Conservation (phyloP, 805 yeast species). For the Ogataea minuta region DNA sequence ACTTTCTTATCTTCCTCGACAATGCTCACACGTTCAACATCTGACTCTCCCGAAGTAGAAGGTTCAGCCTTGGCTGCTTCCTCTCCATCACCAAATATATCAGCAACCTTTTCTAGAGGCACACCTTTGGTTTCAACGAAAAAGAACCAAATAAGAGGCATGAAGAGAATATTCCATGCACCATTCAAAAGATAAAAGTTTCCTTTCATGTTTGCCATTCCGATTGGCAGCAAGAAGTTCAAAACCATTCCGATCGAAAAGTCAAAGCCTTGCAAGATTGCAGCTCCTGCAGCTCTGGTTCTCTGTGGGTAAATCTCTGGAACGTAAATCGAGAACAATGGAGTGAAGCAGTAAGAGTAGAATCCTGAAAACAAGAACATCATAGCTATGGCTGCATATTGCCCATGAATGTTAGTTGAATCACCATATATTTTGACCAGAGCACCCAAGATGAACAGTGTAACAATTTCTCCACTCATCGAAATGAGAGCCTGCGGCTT, state of each 20-base stretch:
- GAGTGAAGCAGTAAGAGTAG: slow-evolving; percentile 44
- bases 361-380: slow-evolving; percentile 46
- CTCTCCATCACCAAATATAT: slow-evolving; percentile 26
- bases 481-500: slow-evolving; percentile 17
- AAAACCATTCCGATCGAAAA: slow-evolving; percentile 27
- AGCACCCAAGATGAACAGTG: slow-evolving; percentile 23
- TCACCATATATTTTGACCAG: slow-evolving; percentile 14
- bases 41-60: slow-evolving; percentile 14
- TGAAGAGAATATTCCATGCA: slow-evolving; percentile 29
- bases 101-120: slow-evolving; percentile 15
- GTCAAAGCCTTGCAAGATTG: slow-evolving; percentile 12
- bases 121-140: slow-evolving; percentile 33
- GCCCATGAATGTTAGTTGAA: slow-evolving; percentile 28
- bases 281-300: slow-evolving; percentile 22
- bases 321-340: slow-evolving; percentile 44
- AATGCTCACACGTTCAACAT: no score
- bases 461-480: slow-evolving; percentile 16
- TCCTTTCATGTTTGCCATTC: slow-evolving; percentile 38
- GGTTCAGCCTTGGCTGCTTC: slow-evolving; percentile 15
- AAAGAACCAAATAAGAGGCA: slow-evolving; percentile 27
- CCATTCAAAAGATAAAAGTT: slow-evolving; percentile 29
- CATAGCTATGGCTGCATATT: slow-evolving; percentile 38
- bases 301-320: slow-evolving; percentile 40
- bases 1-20: no score
- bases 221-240: slow-evolving; percentile 35